Conservation (phyloP, 1,284 basidiomycete genomes). For the Fistulina hepatica region DNA sequence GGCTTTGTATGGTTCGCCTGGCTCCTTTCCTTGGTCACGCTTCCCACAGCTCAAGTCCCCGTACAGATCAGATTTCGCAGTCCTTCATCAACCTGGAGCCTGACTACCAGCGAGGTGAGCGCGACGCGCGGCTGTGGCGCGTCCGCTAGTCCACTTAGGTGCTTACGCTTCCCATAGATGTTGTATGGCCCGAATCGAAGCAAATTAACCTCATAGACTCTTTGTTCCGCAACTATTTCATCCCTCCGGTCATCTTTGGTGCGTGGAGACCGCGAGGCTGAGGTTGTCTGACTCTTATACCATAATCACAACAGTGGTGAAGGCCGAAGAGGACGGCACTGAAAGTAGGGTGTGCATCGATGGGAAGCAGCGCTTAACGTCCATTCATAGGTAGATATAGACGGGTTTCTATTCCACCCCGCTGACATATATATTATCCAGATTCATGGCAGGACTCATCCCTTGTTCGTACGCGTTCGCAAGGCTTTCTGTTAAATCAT, state of each 20-base stretch:
- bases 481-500: slow-evolving; percentile 3
- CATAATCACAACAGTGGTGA: slow-evolving; percentile 12
- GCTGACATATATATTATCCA: slow-evolving; percentile 16
- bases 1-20: slow-evolving; percentile 45
- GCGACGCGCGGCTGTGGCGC: background rate
- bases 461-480: slow-evolving; percentile 18
- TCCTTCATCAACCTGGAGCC: slow-evolving; percentile 57
- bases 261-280: slow-evolving; percentile 12
- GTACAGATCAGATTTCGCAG: slow-evolving; percentile 46
- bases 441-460: slow-evolving; percentile 66
- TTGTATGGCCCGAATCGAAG: slow-evolving; percentile 62
- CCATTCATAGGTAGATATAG: slow-evolving; percentile 46
- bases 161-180: slow-evolving; percentile 29
- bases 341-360: slow-evolving; percentile 63
- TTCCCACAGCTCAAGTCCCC: slow-evolving; percentile 3
- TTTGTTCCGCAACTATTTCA: slow-evolving; percentile 60
- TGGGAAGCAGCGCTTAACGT: slow-evolving; percentile 70
- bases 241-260: slow-evolving; percentile 69
- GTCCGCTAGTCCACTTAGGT: background rate
- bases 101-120: slow-evolving; percentile 62
- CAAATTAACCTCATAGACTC: slow-evolving; percentile 64
- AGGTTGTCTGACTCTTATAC: slow-evolving; percentile 1
- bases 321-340: slow-evolving; percentile 49
- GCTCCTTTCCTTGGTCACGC: background rate
- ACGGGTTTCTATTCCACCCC: background rate